Evolutionary conservation across 1,139 yeast genomes (phyloP).

Genomic region (Geotrichum bryndzae): DNA sequence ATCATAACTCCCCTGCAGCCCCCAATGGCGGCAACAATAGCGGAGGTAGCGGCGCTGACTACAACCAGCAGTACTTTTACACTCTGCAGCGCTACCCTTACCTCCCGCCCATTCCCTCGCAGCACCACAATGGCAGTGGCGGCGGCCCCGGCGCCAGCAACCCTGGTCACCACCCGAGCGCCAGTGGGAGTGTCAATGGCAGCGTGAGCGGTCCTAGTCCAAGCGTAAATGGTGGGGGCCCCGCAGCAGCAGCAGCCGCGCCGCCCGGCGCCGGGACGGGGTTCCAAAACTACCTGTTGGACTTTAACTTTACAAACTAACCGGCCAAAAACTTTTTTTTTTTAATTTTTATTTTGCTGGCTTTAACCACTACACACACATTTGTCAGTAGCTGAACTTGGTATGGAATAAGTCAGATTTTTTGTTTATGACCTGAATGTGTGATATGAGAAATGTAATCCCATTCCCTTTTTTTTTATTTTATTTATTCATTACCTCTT

Average conservation of each 20-base stretch:
- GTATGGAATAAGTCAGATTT: too few species aligned
- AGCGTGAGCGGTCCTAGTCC: not conserved
- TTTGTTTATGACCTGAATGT: too few species aligned
- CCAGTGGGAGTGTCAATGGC: not conserved
- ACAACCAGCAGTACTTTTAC: not conserved
- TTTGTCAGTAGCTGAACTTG: too few species aligned
- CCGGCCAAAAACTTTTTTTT: not conserved
- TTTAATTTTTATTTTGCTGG: not conserved
- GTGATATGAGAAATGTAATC: too few species aligned
- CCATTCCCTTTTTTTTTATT: too few species aligned
- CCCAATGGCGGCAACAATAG: too few species aligned
- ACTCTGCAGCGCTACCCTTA: not conserved
- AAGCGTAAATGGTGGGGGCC: too few species aligned
- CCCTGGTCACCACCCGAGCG: too few species aligned
- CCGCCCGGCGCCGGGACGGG: not conserved
- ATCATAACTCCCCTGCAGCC: not conserved
- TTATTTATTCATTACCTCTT: too few species aligned
- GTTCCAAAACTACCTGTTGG: constrained; percentile 1
- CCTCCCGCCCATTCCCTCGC: not conserved
- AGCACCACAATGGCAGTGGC: not conserved
- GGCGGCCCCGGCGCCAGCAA: not conserved
- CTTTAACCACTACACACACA: too few species aligned
- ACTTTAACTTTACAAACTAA: not conserved
- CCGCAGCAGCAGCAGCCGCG: not conserved
- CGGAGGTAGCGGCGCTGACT: not conserved